Conservation (phyloP, 1,284 basidiomycete species). For the Cryptococcus jaspeensis region DNA sequence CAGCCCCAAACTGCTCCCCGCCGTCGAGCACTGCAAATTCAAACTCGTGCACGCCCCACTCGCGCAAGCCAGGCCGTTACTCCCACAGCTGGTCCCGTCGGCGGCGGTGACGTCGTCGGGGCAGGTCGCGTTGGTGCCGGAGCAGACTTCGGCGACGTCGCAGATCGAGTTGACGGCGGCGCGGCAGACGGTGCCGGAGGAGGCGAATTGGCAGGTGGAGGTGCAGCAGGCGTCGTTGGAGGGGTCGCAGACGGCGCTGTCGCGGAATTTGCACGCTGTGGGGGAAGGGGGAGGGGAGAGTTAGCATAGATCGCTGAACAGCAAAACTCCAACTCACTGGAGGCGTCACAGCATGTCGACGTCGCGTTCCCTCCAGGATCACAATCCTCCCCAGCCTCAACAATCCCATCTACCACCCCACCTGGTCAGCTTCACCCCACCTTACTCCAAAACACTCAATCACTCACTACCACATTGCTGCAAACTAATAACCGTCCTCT, state of each 20-base stretch:
- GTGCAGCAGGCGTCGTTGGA: constrained; percentile 76
- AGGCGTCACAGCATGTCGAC: constrained; percentile 72
- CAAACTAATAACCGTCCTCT: constrained; percentile 38
- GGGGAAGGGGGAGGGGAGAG: not conserved
- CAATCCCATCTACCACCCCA: constrained; percentile 46
- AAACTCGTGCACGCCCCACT: constrained; percentile 78
- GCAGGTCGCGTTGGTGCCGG: constrained; percentile 70
- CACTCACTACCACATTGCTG: constrained; percentile 51
- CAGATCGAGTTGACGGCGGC: constrained; percentile 67
- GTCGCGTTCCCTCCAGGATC: constrained; percentile 69
- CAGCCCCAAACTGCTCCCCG: constrained; percentile 69
- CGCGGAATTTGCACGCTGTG: constrained; percentile 68
- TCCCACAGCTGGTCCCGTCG: constrained; percentile 71
- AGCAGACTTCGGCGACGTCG: constrained; percentile 76
- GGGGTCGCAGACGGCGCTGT: constrained; percentile 76
- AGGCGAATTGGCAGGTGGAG: constrained; percentile 66
- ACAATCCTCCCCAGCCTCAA: constrained; percentile 72
- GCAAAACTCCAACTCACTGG: constrained; percentile 45
- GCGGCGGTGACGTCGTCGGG: constrained; percentile 65
- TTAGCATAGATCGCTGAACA: not conserved
- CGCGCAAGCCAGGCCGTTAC: constrained; percentile 68
- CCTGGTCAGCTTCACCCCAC: not conserved
- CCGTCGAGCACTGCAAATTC: constrained; percentile 71
- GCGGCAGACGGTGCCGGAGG: constrained; percentile 64
- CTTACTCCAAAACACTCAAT: not conserved